phyloP scores from a whole-genome alignment of 345 rosid species.

The Aegle marmelos region DNA sequence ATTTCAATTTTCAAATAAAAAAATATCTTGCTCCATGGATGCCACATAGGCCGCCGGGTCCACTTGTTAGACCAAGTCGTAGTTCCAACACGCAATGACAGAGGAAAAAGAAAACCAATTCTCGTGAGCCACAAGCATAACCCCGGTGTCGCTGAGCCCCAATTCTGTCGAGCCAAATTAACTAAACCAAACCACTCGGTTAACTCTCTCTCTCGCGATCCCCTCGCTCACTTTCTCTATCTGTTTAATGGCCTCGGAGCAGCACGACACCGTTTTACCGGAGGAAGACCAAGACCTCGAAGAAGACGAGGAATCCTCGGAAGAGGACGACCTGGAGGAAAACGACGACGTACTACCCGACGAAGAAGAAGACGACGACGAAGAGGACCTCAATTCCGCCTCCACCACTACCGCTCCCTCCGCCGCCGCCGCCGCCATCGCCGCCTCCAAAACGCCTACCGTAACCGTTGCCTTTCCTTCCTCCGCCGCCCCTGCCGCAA shows the following conservation, averaged over 20 bases:
- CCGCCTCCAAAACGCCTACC: slow-evolving; percentile 25
- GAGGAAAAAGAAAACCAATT: background rate
- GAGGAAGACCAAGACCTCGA: slow-evolving; percentile 44
- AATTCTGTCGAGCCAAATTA: background rate
- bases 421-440: slow-evolving; percentile 25
- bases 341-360: slow-evolving; percentile 40
- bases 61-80: background rate
- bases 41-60: background rate
- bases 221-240: background rate
- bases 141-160: background rate
- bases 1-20: background rate
- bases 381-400: slow-evolving; percentile 50
- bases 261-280: slow-evolving; percentile 53
- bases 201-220: background rate
- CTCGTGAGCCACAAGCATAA: slow-evolving; percentile 13
- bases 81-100: slow-evolving; percentile 5
- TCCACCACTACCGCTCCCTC: slow-evolving; percentile 26
- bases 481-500: slow-evolving; percentile 29
- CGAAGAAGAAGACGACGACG: slow-evolving; percentile 31
- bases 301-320: slow-evolving; percentile 42
- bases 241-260: slow-evolving; percentile 53
- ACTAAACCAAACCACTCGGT: background rate
- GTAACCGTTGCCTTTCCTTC: slow-evolving; percentile 31
- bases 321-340: slow-evolving; percentile 56
- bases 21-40: background rate